Evolutionary conservation across 257 asterid genomes (phyloP).

Genomic region (Phtheirospermum japonicum): DNA sequence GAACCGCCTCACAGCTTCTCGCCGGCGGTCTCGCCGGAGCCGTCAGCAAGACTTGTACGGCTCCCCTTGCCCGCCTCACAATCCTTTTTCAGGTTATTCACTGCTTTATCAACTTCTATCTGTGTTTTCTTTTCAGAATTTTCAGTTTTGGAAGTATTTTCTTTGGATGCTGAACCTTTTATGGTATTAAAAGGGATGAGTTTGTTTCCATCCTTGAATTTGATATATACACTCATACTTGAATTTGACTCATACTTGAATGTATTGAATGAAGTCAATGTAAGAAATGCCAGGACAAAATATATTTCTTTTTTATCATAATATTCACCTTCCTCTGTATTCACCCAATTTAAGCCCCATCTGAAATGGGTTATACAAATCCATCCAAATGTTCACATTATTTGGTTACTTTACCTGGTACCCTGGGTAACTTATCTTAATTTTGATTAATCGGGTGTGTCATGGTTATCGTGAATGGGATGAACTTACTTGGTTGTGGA

Average conservation of each 20-base stretch:
- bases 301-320: too few species aligned
- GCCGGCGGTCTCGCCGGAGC: slow-evolving; percentile 96
- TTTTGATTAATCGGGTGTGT: neutral
- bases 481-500: neutral
- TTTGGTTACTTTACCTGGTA: neutral
- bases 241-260: neutral
- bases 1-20: slow-evolving; percentile 65
- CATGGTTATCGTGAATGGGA: neutral
- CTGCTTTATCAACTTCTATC: neutral
- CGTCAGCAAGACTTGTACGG: slow-evolving; percentile 83
- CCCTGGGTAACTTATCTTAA: neutral
- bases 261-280: neutral
- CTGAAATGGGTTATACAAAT: neutral
- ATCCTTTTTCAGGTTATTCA: slow-evolving; percentile 67
- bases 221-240: neutral
- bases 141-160: too few species aligned
- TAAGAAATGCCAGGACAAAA: neutral
- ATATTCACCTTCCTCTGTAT: too few species aligned
- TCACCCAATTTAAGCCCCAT: too few species aligned
- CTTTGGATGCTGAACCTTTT: too few species aligned
- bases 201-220: too few species aligned
- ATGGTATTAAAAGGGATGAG: too few species aligned
- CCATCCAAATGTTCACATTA: neutral
- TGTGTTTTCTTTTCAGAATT: too few species aligned
- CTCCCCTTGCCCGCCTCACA: slow-evolving; percentile 87